These are phyloP conservation scores for Neurospora tetraspora DNA, from an alignment of 495 filamentous ascomycete species.

Conservation along the genomic window DNA sequence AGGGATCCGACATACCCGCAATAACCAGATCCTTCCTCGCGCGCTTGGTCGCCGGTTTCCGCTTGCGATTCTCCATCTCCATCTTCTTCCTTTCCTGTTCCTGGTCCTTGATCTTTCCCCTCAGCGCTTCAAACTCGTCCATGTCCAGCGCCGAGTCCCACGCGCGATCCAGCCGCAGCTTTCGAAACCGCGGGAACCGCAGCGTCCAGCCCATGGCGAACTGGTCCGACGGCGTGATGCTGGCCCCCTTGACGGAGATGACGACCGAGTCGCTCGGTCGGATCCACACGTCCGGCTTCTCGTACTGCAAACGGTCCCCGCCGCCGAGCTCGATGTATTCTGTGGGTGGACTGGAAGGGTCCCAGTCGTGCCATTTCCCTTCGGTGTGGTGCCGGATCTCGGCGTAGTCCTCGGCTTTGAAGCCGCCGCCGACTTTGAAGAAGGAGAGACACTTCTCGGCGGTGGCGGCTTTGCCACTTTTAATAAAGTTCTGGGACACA, in stretches of 20 bases:
- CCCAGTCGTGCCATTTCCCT: constrained; percentile 85
- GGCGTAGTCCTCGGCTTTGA: constrained; percentile 75
- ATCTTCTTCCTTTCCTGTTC: constrained; percentile 64
- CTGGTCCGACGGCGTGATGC: constrained; percentile 57
- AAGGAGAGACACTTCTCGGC: constrained; percentile 79
- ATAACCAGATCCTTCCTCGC: constrained; percentile 61
- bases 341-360: constrained; percentile 65
- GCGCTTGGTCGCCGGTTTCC: constrained; percentile 47
- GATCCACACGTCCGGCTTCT: constrained; percentile 90
- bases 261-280: constrained; percentile 80
- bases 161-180: constrained; percentile 65
- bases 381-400: constrained; percentile 75
- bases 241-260: constrained; percentile 83
- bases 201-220: constrained; percentile 73
- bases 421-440: constrained; percentile 92
- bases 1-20: constrained; percentile 52
- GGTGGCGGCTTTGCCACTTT: constrained; percentile 37
- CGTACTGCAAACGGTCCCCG: constrained; percentile 56
- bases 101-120: constrained; percentile 60
- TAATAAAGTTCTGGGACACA: constrained; percentile 56
- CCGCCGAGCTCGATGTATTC: constrained; percentile 76
- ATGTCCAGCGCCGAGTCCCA: constrained; percentile 75
- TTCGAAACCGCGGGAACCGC: constrained; percentile 87
- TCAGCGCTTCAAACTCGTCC: constrained; percentile 65
- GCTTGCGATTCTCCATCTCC: constrained; percentile 64